Evolutionary conservation across 345 rosid species (phyloP).

Genomic region (Salix arbutifolia): DNA sequence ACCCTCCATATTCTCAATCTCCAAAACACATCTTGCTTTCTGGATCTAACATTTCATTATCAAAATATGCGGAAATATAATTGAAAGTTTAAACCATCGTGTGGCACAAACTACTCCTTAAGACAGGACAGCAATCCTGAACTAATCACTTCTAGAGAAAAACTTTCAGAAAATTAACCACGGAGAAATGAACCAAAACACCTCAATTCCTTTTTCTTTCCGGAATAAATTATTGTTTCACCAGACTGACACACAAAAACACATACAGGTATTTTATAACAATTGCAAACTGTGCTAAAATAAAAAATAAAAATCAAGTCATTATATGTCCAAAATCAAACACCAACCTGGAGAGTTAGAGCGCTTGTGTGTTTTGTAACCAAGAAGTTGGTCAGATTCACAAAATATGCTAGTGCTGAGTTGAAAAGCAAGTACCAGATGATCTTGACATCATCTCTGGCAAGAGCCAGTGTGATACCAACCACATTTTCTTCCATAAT

Average conservation of each 20-base stretch:
- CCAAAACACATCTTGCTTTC: not conserved
- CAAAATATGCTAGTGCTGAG: constrained; percentile 90
- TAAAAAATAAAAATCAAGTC: not conserved
- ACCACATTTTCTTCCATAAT: constrained; percentile 93
- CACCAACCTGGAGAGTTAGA: constrained; percentile 82
- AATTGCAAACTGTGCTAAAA: not conserved
- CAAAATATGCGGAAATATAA: not conserved
- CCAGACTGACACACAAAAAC: not conserved
- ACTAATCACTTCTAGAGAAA: not conserved
- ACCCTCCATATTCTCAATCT: not conserved
- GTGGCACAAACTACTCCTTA: not conserved
- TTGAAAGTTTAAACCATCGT: not conserved
- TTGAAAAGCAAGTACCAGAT: constrained; percentile 94
- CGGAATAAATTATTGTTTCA: not conserved
- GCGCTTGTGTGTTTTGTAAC: constrained; percentile 99
- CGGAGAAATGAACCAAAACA: not conserved
- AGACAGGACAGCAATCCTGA: not conserved
- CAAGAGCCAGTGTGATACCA: constrained; percentile 91
- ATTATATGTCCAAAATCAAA: constrained; percentile 4
- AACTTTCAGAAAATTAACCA: not conserved
- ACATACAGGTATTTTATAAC: not conserved
- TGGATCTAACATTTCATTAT: not conserved
- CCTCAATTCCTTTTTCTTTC: not conserved
- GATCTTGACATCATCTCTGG: constrained; percentile 81
- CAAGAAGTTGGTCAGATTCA: constrained; percentile 93